phyloP scores from a whole-genome alignment of 2,329 filamentous ascomycete genomes.

The Tolypocladium paradoxum region DNA sequence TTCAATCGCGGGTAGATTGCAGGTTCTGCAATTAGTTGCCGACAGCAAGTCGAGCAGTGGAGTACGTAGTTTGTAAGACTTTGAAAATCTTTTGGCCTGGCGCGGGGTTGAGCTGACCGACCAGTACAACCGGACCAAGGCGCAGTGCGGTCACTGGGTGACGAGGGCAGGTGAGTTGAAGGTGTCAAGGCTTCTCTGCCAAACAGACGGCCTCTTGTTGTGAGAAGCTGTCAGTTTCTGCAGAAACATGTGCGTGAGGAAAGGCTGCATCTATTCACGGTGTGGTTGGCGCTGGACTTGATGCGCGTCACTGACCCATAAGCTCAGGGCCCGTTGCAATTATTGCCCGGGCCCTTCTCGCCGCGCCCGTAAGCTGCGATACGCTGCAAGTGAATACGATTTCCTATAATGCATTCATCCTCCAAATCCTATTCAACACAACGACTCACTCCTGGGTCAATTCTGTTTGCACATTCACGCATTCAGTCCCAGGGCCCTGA shows the following conservation, averaged over 20 bases:
- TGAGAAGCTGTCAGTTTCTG: background rate
- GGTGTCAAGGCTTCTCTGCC: background rate
- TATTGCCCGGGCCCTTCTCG: background rate
- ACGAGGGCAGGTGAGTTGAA: background rate
- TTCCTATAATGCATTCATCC: background rate
- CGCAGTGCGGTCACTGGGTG: background rate
- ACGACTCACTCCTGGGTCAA: background rate
- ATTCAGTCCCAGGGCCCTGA: background rate
- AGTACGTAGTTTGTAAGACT: background rate
- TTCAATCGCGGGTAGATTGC: background rate
- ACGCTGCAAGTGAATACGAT: background rate
- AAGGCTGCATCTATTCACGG: background rate
- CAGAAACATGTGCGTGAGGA: background rate
- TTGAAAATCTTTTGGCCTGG: slow-evolving; percentile 1
- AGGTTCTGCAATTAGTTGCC: background rate
- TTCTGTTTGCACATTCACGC: background rate
- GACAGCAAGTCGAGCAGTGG: background rate
- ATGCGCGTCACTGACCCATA: background rate
- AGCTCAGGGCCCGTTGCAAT: background rate
- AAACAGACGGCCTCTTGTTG: background rate
- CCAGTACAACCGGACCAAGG: background rate
- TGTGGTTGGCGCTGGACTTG: background rate
- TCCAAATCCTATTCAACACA: too few relatives aligned
- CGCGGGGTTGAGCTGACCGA: slow-evolving; percentile 3
- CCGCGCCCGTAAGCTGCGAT: background rate